Evolutionary conservation across 1,284 basidiomycete genomes (phyloP), one percentile per base, ranked within the genome.

Genomic region (Pisolithus thermaeus): DNA sequence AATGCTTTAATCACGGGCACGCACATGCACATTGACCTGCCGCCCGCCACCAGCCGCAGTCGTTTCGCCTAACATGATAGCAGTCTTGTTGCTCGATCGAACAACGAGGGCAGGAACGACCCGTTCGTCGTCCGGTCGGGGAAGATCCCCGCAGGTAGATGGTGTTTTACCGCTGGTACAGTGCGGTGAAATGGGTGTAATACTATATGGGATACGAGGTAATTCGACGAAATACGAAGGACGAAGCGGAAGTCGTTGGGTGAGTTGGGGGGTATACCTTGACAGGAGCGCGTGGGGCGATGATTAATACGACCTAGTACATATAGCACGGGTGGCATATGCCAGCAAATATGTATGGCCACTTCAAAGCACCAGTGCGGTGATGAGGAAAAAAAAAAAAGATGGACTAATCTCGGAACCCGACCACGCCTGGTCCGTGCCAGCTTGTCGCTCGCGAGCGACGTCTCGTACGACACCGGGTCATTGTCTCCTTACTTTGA

Each of bases 21-120:
- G 46, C 49, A 67, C 32, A 59, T 65, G 46, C 49, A 67, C 63
- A 37, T 52, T 45, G 46, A 52, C 54, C 43, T 44, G 51, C 32
- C 56, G 64, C 54, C 39, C 47, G 52, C 36, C 43, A 16, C 22
- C 46, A 51, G 46, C 43, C 50, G 50, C 59, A 49, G 58, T 41
- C 14, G 50, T 39, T 38, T 41, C 3, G 41, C 53, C 47, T 47
- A 54, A 43, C 63, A 64, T 65, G 43, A 55, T 56, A 52, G 38
- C 40, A 52, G 44, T 49, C 14, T 25, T 36, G 38, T 23, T 32
- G 23, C 30, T 35, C 50, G 51, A 47, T 45, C 41, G 37, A 28
- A 27, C 30, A 14, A 23, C 27, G 44, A 9, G 22, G 28, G 28
- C n/a, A 11, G 44, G 32, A 14, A 28, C 16, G 12, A 35, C 12